These are phyloP conservation scores for Neoscytalidium dimidiatum DNA, from an alignment of 2,329 filamentous ascomycete species.

Conservation along the genomic window DNA sequence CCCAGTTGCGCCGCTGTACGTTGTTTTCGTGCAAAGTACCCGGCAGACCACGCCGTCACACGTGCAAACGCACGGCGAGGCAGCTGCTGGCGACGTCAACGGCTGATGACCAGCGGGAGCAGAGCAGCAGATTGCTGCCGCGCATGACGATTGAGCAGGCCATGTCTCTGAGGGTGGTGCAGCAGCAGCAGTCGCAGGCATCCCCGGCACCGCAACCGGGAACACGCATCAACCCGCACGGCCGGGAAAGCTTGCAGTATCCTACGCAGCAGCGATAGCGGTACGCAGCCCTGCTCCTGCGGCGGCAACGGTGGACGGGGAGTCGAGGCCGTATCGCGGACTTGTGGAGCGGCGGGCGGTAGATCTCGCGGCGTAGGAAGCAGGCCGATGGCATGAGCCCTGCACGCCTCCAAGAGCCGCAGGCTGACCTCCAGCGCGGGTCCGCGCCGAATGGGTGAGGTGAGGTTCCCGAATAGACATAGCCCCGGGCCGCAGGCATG, in stretches of 20 bases:
- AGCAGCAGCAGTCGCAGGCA: not conserved
- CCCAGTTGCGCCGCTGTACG: constrained; percentile 3
- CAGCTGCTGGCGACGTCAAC: constrained; percentile 6
- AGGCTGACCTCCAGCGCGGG: constrained; percentile 9
- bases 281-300: too few species aligned
- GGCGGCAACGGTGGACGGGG: not conserved
- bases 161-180: constrained; percentile 1
- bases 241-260: constrained; percentile 7
- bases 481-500: constrained; percentile 10
- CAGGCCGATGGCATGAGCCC: not conserved
- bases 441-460: constrained; percentile 13
- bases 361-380: not conserved
- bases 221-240: not conserved
- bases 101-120: not conserved
- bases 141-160: constrained; percentile 10
- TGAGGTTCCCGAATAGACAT: constrained; percentile 13
- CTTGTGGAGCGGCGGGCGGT: not conserved
- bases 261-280: not conserved
- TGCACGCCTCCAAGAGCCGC: constrained; percentile 14
- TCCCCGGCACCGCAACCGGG: not conserved
- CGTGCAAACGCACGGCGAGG: not conserved
- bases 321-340: not conserved
- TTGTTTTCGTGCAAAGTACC: constrained; percentile 5
- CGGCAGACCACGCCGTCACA: constrained; percentile 5
- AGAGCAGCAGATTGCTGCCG: not conserved